Evolutionary conservation across 2,329 filamentous ascomycete species (phyloP), one percentile per base, ranked within the genome.

Genomic region (Pseudocercospora ulei): DNA sequence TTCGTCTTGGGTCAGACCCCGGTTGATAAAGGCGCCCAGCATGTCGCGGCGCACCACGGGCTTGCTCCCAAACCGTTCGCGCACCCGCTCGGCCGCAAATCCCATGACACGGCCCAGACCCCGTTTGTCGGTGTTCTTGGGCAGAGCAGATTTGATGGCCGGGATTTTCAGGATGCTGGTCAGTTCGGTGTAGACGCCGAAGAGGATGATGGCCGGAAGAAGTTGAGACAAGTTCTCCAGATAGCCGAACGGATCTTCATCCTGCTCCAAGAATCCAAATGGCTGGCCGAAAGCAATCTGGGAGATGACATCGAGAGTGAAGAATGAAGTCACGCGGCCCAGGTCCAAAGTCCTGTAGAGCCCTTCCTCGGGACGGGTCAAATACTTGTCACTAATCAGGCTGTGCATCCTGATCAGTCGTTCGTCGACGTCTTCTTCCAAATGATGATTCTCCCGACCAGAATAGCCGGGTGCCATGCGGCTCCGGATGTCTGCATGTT

Each of bases 11-110:
- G 58, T 56, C 1, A 71, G 51, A 49, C 63, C 64, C 43, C 67
- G 64, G 7, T 60, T 59, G 38, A 72, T 63, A 48, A 73, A 73
- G 0, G 68, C 66, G 2, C 63, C 65, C 3, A 75, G 61, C 71
- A 75, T 75, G 46, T 75, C 72, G 4, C 59, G 59, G 9, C 65
- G 61, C 1, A 61, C 60, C 13, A 68, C 64, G 1, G 61, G 58
- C 24, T 67, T 55, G 2, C 58, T 61, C 0, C 62, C 60, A 38
- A 66, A 71, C 2, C 72, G 62, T 41, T 70, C 62, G 2, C 58
- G 61, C 0, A 68, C 65, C 7, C 69, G 60, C 16, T 63, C 53
- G 20, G 66, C 65, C 3, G 70, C 69, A 20, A 71, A 59, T 7
- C 58, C 58, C 52, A 63, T 64, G 19, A 63, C 56, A 8, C 53